Base-by-base conservation (phyloP, 78 protist species). In the Bigelowiella natans region DNA sequence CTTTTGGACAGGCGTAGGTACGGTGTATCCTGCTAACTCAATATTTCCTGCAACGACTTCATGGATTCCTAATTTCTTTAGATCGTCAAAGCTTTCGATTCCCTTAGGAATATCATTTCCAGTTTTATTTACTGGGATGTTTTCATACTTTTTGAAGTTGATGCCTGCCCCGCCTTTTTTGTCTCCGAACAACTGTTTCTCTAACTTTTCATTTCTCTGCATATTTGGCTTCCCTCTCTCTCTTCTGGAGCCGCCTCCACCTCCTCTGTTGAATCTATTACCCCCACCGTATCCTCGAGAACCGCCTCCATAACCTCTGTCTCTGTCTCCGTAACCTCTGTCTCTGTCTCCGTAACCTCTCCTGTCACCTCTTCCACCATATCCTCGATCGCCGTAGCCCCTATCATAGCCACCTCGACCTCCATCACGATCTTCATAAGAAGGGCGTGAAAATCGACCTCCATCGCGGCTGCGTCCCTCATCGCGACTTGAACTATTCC, bases 1-100 rank as follows among this genome's bases (percentile, higher is more conserved):
- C 51, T 83, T 37, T 51, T 91, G 92, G 31, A 91, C 29, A 1
- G 92, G 90, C 18, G 92, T 91, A 26, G 92, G 92, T 39, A 0
- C 3, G 31, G 26, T 28, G 73, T 84, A 90, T 51, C 73, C 73
- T 51, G 73, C 18, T 26, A 51, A 18, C 7, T 7, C 73, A 18
- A 51, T 51, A 51, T 51, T 51, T 18, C 18, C 73, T 7, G 73
- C 73, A 51, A 51, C 73, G 73, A 51, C 73, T 7, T 51, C 73
- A 51, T 51, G 73, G 18, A 51, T 51, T 18, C 73, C 73, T 18
- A 51, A 18, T 51, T 51, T 51, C 73, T 85, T 85, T 26, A 37
- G 38, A 11, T 85, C 87, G 11, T 85, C 87, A 37, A 85, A 85
- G 36, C 51, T 37, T 37, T 37, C 11, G 11, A 85, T 37, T 85